phyloP scores from a whole-genome alignment of 495 filamentous ascomycete species.

The Gamarada debralockiae region DNA sequence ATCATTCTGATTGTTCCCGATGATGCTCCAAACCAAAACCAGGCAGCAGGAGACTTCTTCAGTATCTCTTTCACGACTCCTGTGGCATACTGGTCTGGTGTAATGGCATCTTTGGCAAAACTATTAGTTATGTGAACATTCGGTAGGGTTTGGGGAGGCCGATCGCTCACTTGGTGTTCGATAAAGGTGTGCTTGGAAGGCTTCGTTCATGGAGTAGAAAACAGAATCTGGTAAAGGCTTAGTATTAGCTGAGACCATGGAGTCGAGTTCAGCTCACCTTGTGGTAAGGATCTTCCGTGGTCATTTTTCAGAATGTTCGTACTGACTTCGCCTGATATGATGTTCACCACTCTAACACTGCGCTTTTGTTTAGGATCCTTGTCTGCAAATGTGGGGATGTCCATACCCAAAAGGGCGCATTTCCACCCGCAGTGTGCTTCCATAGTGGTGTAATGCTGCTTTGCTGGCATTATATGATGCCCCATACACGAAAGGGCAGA shows the following conservation, averaged over 20 bases:
- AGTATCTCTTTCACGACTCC: neutral
- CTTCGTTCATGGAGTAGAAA: neutral
- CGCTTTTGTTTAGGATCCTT: neutral
- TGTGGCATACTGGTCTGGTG: neutral
- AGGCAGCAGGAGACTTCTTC: neutral
- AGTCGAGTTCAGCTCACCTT: neutral
- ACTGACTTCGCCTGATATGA: neutral
- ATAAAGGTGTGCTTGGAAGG: neutral
- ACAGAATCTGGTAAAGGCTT: neutral
- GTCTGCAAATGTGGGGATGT: neutral
- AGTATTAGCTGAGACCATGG: neutral
- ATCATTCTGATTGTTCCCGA: neutral
- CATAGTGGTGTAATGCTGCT: neutral
- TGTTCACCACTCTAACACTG: neutral
- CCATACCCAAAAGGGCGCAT: neutral
- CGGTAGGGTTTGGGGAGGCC: neutral
- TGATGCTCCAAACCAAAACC: neutral
- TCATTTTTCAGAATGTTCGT: neutral
- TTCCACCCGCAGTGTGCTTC: neutral
- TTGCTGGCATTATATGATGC: neutral
- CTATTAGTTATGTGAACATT: no score
- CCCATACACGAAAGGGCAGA: neutral
- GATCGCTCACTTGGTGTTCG: neutral
- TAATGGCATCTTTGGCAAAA: neutral
- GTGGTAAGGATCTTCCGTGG: neutral